Conservation (phyloP, 352 stramenopile genomes). For the Albugo candida region DNA sequence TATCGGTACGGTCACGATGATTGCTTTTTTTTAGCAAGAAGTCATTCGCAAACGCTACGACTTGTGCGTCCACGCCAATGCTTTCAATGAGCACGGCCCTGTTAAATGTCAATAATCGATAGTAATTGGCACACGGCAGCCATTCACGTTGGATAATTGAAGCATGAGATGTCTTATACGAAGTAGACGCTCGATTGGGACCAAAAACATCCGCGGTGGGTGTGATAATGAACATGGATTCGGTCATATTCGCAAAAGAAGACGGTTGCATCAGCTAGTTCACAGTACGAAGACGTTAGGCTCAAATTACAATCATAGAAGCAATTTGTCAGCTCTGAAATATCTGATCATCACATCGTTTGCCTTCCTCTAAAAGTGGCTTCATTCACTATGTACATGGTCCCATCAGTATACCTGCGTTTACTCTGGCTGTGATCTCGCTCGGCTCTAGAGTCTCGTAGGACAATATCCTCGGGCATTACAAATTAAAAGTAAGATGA, state of each 20-base stretch:
- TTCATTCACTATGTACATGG: conserved; percentile 86
- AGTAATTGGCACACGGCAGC: background rate
- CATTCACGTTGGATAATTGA: background rate
- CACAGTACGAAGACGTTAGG: background rate
- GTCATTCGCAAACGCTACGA: conserved; percentile 92
- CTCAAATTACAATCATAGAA: background rate
- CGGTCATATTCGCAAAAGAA: conserved; percentile 70
- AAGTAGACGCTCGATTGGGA: conserved; percentile 2
- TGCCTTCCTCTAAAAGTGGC: conserved; percentile 86
- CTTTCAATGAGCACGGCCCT: conserved; percentile 97
- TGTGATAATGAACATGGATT: conserved; percentile 95
- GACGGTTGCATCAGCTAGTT: background rate
- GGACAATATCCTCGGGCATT: conserved; percentile 96
- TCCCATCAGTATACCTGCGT: conserved; percentile 73
- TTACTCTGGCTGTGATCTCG: conserved; percentile 98
- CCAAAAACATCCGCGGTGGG: conserved; percentile 60
- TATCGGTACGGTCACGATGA: conserved; percentile 68
- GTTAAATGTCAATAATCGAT: conserved; percentile 5
- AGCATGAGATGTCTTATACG: background rate
- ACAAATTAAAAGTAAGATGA: no score
- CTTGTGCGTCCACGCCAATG: conserved; percentile 92
- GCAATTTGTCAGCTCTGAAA: conserved; percentile 14
- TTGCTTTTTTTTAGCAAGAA: conserved; percentile 95
- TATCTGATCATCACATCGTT: conserved; percentile 63
- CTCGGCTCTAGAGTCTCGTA: conserved; percentile 92